Percentiles rank a stretch among this genome's conserved stretches.
These are phyloP conservation scores for Acacia confusa DNA, from an alignment of 306 rosid genomes.

Conservation along the genomic window DNA sequence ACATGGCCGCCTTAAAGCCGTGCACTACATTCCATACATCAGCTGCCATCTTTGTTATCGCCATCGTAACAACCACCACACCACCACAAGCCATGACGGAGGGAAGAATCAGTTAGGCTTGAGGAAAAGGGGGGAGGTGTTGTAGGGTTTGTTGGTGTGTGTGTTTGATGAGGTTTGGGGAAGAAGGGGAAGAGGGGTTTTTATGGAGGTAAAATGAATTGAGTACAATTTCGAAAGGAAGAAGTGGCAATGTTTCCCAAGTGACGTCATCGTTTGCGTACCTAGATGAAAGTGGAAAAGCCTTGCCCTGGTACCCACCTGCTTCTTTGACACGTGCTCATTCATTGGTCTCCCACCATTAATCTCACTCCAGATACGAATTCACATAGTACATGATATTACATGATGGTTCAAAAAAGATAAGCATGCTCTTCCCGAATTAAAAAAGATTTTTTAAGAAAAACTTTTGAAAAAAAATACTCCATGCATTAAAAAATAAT, in stretches of 20 bases:
- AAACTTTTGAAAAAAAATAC: too few species aligned
- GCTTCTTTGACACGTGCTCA: neutral
- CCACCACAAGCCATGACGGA: too few species aligned
- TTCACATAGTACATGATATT: too few species aligned
- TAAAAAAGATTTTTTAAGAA: too few species aligned
- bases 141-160: neutral
- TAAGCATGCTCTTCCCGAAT: too few species aligned
- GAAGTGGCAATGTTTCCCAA: neutral
- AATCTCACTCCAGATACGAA: too few species aligned
- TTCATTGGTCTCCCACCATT: neutral
- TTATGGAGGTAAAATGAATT: neutral
- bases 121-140: neutral
- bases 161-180: neutral
- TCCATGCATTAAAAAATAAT: too few species aligned
- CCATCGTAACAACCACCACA: neutral
- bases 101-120: neutral
- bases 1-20: slow-evolving; percentile 42
- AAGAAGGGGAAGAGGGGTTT: neutral
- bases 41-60: slow-evolving; percentile 3
- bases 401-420: too few species aligned
- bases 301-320: neutral
- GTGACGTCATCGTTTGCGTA: neutral
- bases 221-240: neutral
- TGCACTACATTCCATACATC: slow-evolving; percentile 24
- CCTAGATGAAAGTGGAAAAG: neutral